Conservation (phyloP, 2,329 filamentous ascomycete genomes). For the Xylariales sp. region DNA sequence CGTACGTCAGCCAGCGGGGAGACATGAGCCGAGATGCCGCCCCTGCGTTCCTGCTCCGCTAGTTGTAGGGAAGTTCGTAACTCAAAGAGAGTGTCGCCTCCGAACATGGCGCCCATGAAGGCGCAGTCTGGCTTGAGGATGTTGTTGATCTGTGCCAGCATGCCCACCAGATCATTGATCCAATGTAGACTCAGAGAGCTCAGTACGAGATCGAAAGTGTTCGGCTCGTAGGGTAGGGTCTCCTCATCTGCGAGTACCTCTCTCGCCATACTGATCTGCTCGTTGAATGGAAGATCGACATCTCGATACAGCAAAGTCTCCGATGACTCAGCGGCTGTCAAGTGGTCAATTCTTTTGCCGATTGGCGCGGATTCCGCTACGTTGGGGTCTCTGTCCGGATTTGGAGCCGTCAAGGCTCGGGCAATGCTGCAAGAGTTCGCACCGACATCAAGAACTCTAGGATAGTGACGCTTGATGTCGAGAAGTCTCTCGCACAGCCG, state of each 20-base stretch:
- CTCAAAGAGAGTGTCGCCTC: constrained; percentile 90
- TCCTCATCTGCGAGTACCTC: constrained; percentile 72
- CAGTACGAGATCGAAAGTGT: constrained; percentile 83
- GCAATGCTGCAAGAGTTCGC: constrained; percentile 96
- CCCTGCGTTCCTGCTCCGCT: constrained; percentile 82
- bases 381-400: constrained; percentile 57
- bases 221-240: constrained; percentile 67
- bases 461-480: constrained; percentile 87
- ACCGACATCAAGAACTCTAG: constrained; percentile 82
- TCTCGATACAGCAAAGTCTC: constrained; percentile 76
- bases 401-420: constrained; percentile 67
- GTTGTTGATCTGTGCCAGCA: constrained; percentile 79
- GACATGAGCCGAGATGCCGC: constrained; percentile 87
- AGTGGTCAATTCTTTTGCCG: constrained; percentile 63
- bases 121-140: constrained; percentile 85
- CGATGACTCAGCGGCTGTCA: constrained; percentile 82
- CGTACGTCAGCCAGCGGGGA: constrained; percentile 88
- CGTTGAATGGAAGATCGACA: constrained; percentile 67
- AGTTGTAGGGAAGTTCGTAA: constrained; percentile 89
- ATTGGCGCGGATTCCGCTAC: constrained; percentile 61
- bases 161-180: constrained; percentile 91
- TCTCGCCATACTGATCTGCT: constrained; percentile 65
- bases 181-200: constrained; percentile 90
- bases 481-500: constrained; percentile 82
- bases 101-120: constrained; percentile 94